Evolutionary conservation across 2,329 filamentous ascomycete species (phyloP), one percentile per base, ranked within the genome.

Genomic region (Arthrobotrys megalospora): DNA sequence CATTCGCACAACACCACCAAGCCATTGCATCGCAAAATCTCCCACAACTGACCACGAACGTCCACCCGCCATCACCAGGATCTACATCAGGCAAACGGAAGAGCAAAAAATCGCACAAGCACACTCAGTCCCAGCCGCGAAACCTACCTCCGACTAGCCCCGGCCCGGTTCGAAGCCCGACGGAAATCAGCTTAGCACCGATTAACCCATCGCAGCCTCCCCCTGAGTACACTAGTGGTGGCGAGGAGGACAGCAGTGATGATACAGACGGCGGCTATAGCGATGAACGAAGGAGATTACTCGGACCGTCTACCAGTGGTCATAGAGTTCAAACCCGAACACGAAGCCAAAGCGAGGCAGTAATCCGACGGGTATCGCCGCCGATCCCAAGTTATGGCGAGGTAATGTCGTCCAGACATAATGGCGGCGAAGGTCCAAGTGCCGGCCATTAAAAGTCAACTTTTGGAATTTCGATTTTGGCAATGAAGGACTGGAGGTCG

Each of bases 121-220:
- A 85, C 87, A 76, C 83, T 88, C 65, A 87, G 88, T 68, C 86
- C 88, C n/a, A 88, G 89, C 53, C 93, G 97, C 83, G 89, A 53
- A 85, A 85, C 65, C 86, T 92, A 81, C 87, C 90, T 79, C 92
- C 94, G 7, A 92, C 92, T 19, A 97, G 93, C 83, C 94, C 95
- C 0, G 96, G 96, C 2, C 96, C 96, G 1, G 88, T 94, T 79
- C 89, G 95, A 81, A 96, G 93, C 82, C 94, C 96, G 7, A 98
- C 96, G 10, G 96, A 98, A 84, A 99, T 99, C 80, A 97, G 94
- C 7, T 89, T 99, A 58, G 93, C 94, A 32, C 93, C 80, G 8
- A 81, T 82, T 47, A 81, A 81, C n/a, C 62, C 75, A 47, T 78
- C 63, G 52, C 75, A 78, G 36, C 75, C 75, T 5, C 75, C 75